phyloP scores from a whole-genome alignment of 2,329 filamentous ascomycete species.

The Helicocarpus griseus region DNA sequence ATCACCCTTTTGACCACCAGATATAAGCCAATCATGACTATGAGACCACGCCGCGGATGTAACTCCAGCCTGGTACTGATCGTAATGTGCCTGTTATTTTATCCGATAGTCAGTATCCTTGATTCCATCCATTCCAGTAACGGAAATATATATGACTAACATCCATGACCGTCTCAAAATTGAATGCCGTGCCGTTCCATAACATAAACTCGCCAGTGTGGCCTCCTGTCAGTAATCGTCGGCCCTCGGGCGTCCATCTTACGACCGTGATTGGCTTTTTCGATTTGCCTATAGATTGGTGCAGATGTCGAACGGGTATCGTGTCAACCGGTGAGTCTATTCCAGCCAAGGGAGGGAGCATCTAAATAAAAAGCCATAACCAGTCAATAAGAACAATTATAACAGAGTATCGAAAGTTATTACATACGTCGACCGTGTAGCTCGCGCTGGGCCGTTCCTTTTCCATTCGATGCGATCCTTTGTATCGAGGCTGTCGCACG shows the following conservation, averaged over 20 bases:
- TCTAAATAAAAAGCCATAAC: slow-evolving; percentile 40
- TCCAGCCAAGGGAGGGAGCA: slow-evolving; percentile 75
- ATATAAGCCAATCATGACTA: slow-evolving; percentile 93
- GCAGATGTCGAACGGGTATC: slow-evolving; percentile 87
- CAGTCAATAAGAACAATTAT: slow-evolving; percentile 11
- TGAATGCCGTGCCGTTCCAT: slow-evolving; percentile 98
- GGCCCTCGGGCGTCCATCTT: slow-evolving; percentile 92
- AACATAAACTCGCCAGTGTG: slow-evolving; percentile 96
- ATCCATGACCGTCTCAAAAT: slow-evolving; percentile 99
- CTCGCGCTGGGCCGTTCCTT: slow-evolving; percentile 75
- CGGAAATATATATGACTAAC: slow-evolving; percentile 23
- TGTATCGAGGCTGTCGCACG: slow-evolving; percentile 66
- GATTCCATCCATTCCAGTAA: no score
- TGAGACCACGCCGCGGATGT: slow-evolving; percentile 62
- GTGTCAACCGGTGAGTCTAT: slow-evolving; percentile 68
- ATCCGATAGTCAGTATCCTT: slow-evolving; percentile 5
- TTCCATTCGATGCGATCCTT: slow-evolving; percentile 61
- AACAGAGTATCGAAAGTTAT: background rate
- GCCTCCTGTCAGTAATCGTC: slow-evolving; percentile 80
- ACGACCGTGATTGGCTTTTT: slow-evolving; percentile 97
- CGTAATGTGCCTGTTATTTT: slow-evolving; percentile 59
- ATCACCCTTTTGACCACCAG: slow-evolving; percentile 85
- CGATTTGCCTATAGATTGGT: slow-evolving; percentile 97
- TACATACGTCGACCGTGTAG: slow-evolving; percentile 76
- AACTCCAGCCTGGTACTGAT: slow-evolving; percentile 36